Percentiles rank a stretch among this genome's conserved stretches.
Evolutionary conservation across 2,329 filamentous ascomycete species (phyloP).

Genomic region (Alternaria sp.): DNA sequence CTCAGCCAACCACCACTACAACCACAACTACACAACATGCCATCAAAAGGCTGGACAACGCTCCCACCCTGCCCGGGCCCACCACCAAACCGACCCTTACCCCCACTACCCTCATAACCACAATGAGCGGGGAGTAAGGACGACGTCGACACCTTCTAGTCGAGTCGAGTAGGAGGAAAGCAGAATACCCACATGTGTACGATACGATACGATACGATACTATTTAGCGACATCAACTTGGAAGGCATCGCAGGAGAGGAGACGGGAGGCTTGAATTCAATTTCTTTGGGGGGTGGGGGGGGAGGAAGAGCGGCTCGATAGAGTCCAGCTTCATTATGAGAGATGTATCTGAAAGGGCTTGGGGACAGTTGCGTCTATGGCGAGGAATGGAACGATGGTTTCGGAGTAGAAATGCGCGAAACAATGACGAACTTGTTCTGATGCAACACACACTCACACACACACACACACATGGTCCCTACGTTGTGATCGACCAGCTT

Average conservation of each 20-base stretch:
- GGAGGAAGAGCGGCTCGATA: neutral
- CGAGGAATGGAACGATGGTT: neutral
- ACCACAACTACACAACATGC: constrained; percentile 5
- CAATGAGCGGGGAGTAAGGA: neutral
- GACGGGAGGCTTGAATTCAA: neutral
- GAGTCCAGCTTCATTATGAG: neutral
- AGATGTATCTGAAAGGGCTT: neutral
- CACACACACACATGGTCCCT: neutral
- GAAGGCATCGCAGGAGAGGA: neutral
- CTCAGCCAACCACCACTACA: neutral
- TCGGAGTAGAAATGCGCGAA: neutral
- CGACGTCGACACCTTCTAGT: neutral
- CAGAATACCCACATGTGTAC: constrained; percentile 9
- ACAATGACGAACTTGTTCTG: neutral
- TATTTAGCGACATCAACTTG: neutral
- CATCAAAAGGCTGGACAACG: constrained; percentile 6
- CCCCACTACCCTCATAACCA: constrained; percentile 6
- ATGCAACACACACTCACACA: neutral
- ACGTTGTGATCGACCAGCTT: neutral
- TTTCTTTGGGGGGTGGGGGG: neutral
- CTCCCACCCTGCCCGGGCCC: constrained; percentile 7
- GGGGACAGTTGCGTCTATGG: neutral
- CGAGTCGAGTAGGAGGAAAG: constrained; percentile 5
- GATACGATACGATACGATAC: constrained; percentile 4
- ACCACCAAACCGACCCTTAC: constrained; percentile 7